Conservation (phyloP, 106 monocot genomes). For the Chionographis japonica region DNA sequence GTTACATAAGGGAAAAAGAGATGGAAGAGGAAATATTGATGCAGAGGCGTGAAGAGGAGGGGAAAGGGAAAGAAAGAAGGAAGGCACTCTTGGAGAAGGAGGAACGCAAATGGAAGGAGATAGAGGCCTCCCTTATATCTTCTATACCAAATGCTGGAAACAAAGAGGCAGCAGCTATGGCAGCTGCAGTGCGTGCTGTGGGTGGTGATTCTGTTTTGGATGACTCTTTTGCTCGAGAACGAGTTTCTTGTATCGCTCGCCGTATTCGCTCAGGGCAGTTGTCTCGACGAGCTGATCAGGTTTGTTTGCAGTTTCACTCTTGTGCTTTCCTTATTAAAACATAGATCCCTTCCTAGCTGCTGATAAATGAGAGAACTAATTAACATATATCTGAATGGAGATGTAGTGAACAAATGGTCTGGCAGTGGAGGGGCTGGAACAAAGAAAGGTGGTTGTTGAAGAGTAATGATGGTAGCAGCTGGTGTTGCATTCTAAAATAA, state of each 20-base stretch:
- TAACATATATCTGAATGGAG: too few species aligned
- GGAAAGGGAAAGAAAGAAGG: conserved; percentile 94
- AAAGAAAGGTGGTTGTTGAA: too few species aligned
- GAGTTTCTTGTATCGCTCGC: conserved; percentile 72
- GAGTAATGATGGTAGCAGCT: too few species aligned
- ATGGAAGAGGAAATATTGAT: conserved; percentile 98
- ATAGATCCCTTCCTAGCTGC: background rate
- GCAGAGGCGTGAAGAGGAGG: conserved; percentile 97
- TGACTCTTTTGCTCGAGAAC: conserved; percentile 93
- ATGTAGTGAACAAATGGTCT: too few species aligned
- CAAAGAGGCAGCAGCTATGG: conserved; percentile 93
- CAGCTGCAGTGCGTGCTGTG: conserved; percentile 93
- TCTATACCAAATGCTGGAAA: conserved; percentile 93
- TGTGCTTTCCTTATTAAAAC: background rate
- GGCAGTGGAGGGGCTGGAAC: too few species aligned
- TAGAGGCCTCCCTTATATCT: conserved; percentile 81
- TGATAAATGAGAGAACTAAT: too few species aligned
- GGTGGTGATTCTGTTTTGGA: conserved; percentile 94
- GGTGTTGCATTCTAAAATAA: too few species aligned
- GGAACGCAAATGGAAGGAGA: conserved; percentile 97
- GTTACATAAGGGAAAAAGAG: conserved; percentile 95
- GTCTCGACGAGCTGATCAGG: conserved; percentile 90
- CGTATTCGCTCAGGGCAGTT: conserved; percentile 75
- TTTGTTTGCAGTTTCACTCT: conserved; percentile 15
- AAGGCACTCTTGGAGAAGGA: conserved; percentile 91